Conservation (phyloP, 2,329 filamentous ascomycete genomes). For the Trichoderma semiorbis region DNA sequence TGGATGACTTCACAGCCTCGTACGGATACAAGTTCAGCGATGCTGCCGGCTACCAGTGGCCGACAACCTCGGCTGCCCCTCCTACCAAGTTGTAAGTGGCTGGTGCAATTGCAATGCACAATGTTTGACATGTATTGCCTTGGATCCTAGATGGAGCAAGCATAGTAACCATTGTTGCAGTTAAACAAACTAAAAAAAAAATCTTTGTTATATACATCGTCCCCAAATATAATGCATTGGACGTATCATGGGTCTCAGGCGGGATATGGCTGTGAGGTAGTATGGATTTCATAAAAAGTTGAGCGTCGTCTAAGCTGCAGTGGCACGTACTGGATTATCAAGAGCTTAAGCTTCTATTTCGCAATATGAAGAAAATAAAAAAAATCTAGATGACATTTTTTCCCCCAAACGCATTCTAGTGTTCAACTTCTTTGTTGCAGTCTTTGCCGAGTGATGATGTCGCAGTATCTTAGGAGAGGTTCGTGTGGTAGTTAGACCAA, state of each 20-base stretch:
- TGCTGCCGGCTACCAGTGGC: slow-evolving; percentile 93
- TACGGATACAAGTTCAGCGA: slow-evolving; percentile 99
- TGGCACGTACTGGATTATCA: slow-evolving; percentile 7
- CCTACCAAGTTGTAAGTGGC: slow-evolving; percentile 74
- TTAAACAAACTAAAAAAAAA: not conserved
- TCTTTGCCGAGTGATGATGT: not conserved
- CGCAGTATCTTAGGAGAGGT: not conserved
- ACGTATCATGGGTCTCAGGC: not conserved
- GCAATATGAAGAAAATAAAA: not conserved
- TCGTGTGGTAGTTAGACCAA: not conserved
- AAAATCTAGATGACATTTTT: not conserved
- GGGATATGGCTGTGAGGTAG: not conserved
- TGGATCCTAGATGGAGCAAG: not conserved
- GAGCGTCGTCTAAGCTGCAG: slow-evolving; percentile 6
- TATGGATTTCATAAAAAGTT: slow-evolving; percentile 8
- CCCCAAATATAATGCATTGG: not conserved
- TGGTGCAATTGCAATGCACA: slow-evolving; percentile 9
- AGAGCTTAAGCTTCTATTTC: not conserved
- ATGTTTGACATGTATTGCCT: slow-evolving; percentile 18
- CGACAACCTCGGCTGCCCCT: slow-evolving; percentile 64
- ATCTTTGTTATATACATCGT: not conserved
- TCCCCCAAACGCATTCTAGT: not conserved
- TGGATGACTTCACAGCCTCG: slow-evolving; percentile 96
- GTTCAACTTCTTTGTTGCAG: not conserved
- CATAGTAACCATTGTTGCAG: slow-evolving; percentile 13